A percentile compares a stretch with the other conserved stretches of the same genome.
These are phyloP conservation scores for Pseudocercospora macadamiae DNA, from an alignment of 2,329 filamentous ascomycete species.

Conservation along the genomic window DNA sequence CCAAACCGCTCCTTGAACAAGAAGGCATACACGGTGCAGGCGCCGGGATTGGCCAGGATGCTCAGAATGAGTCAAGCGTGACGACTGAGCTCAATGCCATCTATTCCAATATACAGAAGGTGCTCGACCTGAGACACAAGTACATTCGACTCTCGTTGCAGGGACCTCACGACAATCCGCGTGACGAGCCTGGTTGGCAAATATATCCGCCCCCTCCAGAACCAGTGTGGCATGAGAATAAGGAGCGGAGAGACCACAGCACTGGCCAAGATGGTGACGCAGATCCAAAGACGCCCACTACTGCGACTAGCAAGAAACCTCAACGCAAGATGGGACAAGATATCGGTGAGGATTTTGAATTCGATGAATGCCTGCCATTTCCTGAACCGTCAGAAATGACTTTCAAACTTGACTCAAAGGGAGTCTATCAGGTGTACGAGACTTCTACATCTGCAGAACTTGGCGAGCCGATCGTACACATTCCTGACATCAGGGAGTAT, in stretches of 20 bases:
- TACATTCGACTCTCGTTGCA: constrained; percentile 88
- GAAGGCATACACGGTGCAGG: constrained; percentile 62
- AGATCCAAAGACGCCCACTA: constrained; percentile 15
- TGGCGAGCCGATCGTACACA: constrained; percentile 71
- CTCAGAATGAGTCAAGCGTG: constrained; percentile 75
- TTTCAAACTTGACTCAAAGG: constrained; percentile 77
- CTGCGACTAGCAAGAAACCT: constrained; percentile 48
- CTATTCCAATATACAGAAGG: constrained; percentile 85
- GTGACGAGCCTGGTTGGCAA: constrained; percentile 78
- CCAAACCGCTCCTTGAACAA: constrained; percentile 56
- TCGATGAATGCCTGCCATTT: constrained; percentile 75
- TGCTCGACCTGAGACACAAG: constrained; percentile 84
- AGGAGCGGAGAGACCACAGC: constrained; percentile 29
- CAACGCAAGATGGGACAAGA: constrained; percentile 81
- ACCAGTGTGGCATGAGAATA: constrained; percentile 73
- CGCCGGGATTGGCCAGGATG: constrained; percentile 64
- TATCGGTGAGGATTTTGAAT: constrained; percentile 89
- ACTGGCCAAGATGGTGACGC: constrained; percentile 20
- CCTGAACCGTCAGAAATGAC: constrained; percentile 71
- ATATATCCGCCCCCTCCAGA: constrained; percentile 92
- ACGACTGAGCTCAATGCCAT: constrained; percentile 83
- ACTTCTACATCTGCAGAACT: constrained; percentile 63
- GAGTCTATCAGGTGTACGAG: constrained; percentile 92
- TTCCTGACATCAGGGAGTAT: constrained; percentile 93
- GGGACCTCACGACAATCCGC: constrained; percentile 80